A percentile compares a stretch with the other conserved stretches of the same genome.
Evolutionary conservation across 2,329 filamentous ascomycete genomes (phyloP).

Genomic region (Colletotrichum eleusines): DNA sequence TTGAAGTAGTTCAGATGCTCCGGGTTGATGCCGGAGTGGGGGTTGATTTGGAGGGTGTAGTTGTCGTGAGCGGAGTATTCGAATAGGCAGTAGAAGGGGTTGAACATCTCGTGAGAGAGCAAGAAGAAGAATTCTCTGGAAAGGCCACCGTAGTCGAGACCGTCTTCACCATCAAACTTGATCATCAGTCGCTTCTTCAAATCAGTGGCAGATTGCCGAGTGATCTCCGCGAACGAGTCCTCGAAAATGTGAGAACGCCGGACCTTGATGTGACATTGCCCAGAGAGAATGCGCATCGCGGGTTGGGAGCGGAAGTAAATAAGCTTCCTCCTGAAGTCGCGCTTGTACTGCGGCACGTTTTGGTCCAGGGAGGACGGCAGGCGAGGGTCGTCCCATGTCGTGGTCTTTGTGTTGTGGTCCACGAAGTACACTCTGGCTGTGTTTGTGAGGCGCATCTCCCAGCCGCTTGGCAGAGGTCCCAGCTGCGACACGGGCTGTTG

Average conservation of each 20-base stretch:
- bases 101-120: conserved; percentile 99
- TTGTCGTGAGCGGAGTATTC: conserved; percentile 99
- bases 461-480: conserved; percentile 93
- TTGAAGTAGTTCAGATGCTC: conserved; percentile 99
- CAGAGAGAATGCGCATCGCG: conserved; percentile 92
- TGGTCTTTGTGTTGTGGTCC: conserved; percentile 99
- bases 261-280: conserved; percentile 98
- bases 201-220: conserved; percentile 93
- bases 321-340: conserved; percentile 96
- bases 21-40: conserved; percentile 98
- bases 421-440: conserved; percentile 99
- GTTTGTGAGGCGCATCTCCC: conserved; percentile 99
- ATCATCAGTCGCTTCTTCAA: conserved; percentile 99
- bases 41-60: conserved; percentile 99
- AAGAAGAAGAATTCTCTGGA: conserved; percentile 99
- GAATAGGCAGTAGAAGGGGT: conserved; percentile 99
- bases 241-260: conserved; percentile 97
- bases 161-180: conserved; percentile 99
- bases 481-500: conserved; percentile 98
- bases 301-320: conserved; percentile 99
- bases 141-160: conserved; percentile 96
- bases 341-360: conserved; percentile 99
- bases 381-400: conserved; percentile 97
- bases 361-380: conserved; percentile 96
- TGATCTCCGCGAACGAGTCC: conserved; percentile 98